Evolutionary conservation across 2,329 filamentous ascomycete species (phyloP).

Genomic region (Phyllosticta ampelicida): DNA sequence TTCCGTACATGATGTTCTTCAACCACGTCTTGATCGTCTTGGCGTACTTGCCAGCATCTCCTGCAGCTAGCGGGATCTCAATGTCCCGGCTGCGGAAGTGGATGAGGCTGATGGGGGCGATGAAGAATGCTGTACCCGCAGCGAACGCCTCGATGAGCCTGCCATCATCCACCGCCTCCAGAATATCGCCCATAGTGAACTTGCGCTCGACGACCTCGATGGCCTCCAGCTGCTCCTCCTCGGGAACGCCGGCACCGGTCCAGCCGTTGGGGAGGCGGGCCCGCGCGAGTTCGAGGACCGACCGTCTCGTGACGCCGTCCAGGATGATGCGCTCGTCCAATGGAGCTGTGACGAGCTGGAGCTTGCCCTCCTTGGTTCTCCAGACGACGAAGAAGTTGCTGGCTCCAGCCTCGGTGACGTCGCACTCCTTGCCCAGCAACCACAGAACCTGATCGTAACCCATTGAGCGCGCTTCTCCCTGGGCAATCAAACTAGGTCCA

Average conservation of each 20-base stretch:
- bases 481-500: conserved; percentile 70
- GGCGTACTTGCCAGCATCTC: conserved; percentile 33
- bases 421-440: conserved; percentile 68
- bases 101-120: conserved; percentile 36
- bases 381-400: conserved; percentile 87
- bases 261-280: conserved; percentile 42
- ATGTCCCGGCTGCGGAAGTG: conserved; percentile 36
- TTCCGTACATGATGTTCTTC: conserved; percentile 40
- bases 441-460: conserved; percentile 91
- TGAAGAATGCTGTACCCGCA: conserved; percentile 63
- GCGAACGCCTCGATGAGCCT: conserved; percentile 76
- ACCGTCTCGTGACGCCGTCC: conserved; percentile 77
- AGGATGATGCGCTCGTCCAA: conserved; percentile 75
- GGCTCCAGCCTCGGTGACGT: conserved; percentile 83
- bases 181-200: conserved; percentile 70
- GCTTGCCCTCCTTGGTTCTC: conserved; percentile 51
- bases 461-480: conserved; percentile 57
- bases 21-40: conserved; percentile 35
- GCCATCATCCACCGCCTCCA: conserved; percentile 62
- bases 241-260: conserved; percentile 12
- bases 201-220: conserved; percentile 68
- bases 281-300: conserved; percentile 61
- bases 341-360: conserved; percentile 72
- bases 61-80: conserved; percentile 31
- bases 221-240: conserved; percentile 23